Evolutionary conservation across 106 monocot genomes (phyloP).

Genomic region (Acorus calamus): DNA sequence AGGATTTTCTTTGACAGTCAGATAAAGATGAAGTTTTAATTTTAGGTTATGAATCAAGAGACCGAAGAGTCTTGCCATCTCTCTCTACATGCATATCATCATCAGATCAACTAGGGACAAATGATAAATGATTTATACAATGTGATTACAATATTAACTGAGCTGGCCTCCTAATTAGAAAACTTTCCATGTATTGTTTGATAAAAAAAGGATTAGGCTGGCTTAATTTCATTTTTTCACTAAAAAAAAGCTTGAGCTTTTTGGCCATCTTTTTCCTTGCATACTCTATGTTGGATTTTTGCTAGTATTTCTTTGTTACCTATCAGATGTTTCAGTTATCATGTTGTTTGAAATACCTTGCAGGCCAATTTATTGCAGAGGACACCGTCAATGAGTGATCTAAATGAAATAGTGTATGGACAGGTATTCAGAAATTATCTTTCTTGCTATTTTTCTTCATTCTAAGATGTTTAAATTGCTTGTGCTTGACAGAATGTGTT

Average conservation of each 20-base stretch:
- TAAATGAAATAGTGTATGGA: slow-evolving; percentile 93
- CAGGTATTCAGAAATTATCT: slow-evolving; percentile 35
- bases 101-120: too few relatives aligned
- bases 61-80: too few relatives aligned
- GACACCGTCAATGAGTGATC: slow-evolving; percentile 96
- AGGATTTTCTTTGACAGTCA: too few relatives aligned
- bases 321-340: not conserved
- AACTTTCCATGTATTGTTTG: too few relatives aligned
- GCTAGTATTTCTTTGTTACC: not conserved
- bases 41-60: too few relatives aligned
- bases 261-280: not conserved
- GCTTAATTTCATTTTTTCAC: not conserved
- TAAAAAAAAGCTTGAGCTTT: not conserved
- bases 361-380: slow-evolving; percentile 79
- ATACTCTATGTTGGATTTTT: not conserved
- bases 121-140: too few relatives aligned
- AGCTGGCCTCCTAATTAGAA: too few relatives aligned
- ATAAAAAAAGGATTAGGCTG: too few relatives aligned
- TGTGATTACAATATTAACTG: too few relatives aligned
- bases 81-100: too few relatives aligned
- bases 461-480: not conserved
- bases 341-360: slow-evolving; percentile 12
- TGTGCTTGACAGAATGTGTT: too few relatives aligned
- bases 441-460: not conserved
- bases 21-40: too few relatives aligned